phyloP scores from a whole-genome alignment of 768 basidiomycete genomes.

The Leucogyrophana mollusca region DNA sequence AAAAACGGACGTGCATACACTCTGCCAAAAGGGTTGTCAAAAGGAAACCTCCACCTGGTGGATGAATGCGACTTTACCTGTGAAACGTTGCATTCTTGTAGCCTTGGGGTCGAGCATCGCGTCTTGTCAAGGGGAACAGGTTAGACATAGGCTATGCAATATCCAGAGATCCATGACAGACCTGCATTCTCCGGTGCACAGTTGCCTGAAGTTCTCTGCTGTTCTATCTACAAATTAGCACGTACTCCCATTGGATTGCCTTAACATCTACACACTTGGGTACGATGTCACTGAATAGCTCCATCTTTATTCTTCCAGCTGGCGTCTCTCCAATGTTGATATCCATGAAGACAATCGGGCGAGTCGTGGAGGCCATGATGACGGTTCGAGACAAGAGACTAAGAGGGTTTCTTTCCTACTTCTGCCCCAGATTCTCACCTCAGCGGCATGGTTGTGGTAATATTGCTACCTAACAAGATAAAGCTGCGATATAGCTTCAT shows the following conservation, averaged over 20 bases:
- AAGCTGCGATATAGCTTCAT: too few species aligned
- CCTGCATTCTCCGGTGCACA: conserved; percentile 98
- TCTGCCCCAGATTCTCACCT: neutral
- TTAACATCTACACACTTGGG: conserved; percentile 67
- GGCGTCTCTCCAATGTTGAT: conserved; percentile 95
- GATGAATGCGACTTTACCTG: conserved; percentile 50
- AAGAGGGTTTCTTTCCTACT: too few species aligned
- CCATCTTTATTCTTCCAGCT: conserved; percentile 95
- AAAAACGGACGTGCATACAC: conserved; percentile 50
- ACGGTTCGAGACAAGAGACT: neutral
- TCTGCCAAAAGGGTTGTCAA: conserved; percentile 40
- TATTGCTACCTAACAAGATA: too few species aligned
- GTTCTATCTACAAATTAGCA: conserved; percentile 53
- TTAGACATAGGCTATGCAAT: conserved; percentile 2
- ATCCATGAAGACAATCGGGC: conserved; percentile 97
- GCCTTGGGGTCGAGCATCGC: conserved; percentile 81
- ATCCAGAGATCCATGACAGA: conserved; percentile 31
- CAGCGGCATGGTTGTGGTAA: too few species aligned
- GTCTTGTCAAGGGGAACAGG: conserved; percentile 15
- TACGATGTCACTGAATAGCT: conserved; percentile 92
- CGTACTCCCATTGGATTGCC: neutral
- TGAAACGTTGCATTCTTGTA: conserved; percentile 93
- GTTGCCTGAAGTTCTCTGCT: conserved; percentile 95
- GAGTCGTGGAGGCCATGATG: conserved; percentile 46
- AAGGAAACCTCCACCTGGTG: conserved; percentile 3